Conservation (phyloP, 768 basidiomycete species). For the Amanita thiersii region DNA sequence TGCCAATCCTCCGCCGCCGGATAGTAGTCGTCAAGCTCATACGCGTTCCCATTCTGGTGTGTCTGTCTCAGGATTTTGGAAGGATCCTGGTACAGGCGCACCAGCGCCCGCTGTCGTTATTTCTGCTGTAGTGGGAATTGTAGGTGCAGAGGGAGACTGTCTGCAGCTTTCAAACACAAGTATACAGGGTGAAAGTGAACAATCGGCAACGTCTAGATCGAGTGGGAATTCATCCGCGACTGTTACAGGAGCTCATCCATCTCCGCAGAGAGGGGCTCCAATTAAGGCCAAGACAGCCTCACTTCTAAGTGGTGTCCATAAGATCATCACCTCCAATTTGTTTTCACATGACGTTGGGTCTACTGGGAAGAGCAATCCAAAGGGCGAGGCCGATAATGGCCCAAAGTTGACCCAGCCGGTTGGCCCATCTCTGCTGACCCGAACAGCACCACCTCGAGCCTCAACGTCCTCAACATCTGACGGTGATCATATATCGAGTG, state of each 20-base stretch:
- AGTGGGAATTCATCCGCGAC: conserved; percentile 28
- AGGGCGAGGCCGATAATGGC: conserved; percentile 8
- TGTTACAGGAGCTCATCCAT: conserved; percentile 30
- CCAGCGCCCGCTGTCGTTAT: conserved; percentile 48
- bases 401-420: conserved; percentile 12
- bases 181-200: conserved; percentile 1
- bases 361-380: conserved; percentile 11
- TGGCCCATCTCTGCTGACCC: conserved; percentile 50
- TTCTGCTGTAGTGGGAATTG: conserved; percentile 38
- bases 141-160: conserved; percentile 31
- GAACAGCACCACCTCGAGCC: conserved; percentile 43
- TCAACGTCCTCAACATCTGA: conserved; percentile 17
- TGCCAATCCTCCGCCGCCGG: background rate
- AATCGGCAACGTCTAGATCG: background rate
- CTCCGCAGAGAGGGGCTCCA: conserved; percentile 28
- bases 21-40: conserved; percentile 16
- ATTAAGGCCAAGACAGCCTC: conserved; percentile 17
- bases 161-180: conserved; percentile 23
- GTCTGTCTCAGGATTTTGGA: conserved; percentile 34
- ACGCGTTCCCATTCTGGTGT: conserved; percentile 30
- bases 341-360: conserved; percentile 13
- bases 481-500: conserved; percentile 20
- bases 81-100: conserved; percentile 43
- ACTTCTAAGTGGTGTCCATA: conserved; percentile 18
- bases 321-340: conserved; percentile 15